A percentile compares a stretch with the other conserved stretches of the same genome.
phyloP scores from a whole-genome alignment of 2,329 filamentous ascomycete genomes.

The Cercospora berteroae region DNA sequence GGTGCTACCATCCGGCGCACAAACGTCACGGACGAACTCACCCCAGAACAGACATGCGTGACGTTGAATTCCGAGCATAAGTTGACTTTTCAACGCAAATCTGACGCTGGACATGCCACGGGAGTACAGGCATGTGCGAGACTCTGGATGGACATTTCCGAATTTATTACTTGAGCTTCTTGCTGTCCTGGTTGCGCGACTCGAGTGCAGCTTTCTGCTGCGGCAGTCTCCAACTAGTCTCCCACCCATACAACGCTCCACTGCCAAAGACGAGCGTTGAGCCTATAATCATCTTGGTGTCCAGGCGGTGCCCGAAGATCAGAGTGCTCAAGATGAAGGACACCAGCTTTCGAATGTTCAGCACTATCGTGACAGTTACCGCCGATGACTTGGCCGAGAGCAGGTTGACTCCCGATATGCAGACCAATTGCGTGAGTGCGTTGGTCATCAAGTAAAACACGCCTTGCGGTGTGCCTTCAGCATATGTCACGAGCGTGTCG shows the following conservation, averaged over 20 bases:
- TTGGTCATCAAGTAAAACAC: slow-evolving; percentile 70
- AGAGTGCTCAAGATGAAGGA: slow-evolving; percentile 89
- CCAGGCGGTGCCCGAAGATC: slow-evolving; percentile 84
- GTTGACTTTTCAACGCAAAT: background rate
- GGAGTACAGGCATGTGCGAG: background rate
- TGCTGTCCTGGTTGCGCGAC: background rate
- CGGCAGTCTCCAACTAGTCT: slow-evolving; percentile 53
- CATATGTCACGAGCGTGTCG: slow-evolving; percentile 12
- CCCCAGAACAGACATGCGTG: background rate
- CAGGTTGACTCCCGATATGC: slow-evolving; percentile 94
- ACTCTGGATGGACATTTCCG: background rate
- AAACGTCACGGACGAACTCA: background rate
- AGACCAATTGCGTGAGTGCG: slow-evolving; percentile 87
- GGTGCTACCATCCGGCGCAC: background rate
- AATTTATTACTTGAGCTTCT: background rate
- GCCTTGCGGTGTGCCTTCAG: slow-evolving; percentile 59
- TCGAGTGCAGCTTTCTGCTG: slow-evolving; percentile 26
- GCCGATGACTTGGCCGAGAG: slow-evolving; percentile 84
- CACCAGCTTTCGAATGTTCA: slow-evolving; percentile 92
- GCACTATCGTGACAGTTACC: slow-evolving; percentile 90
- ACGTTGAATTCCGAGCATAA: background rate
- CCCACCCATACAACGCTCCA: slow-evolving; percentile 86
- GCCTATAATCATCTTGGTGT: slow-evolving; percentile 72
- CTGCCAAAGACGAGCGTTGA: slow-evolving; percentile 84
- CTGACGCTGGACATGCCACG: background rate